Evolutionary conservation across 257 asterid genomes (phyloP), one percentile per base, ranked within the genome.

Genomic region (Nicotiana sylvestris): DNA sequence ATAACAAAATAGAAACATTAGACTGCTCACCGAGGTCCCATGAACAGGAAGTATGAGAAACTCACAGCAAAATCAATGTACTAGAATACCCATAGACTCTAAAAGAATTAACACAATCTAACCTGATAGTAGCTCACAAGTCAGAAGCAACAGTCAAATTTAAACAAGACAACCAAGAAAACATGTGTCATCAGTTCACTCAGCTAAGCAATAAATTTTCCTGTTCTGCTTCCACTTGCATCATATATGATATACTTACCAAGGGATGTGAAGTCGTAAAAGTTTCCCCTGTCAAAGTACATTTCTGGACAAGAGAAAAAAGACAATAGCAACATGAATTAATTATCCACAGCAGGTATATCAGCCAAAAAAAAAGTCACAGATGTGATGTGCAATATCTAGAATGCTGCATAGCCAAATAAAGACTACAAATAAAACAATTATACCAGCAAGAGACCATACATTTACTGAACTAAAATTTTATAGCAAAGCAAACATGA

Each of bases 261-360:
- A 51, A 94, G 93, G 66, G 98, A 94, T 68, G 97, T 94, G 88
- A 94, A 94, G 86, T 94, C 98, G 70, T 94, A 94, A 87, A 93
- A 94, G 91, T 93, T 94, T 87, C 97, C 97, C 82, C 90, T 89
- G 87, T 94, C 98, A 68, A 89, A 94, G 89, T 90, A 93, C 93
- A 94, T 94, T 85, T 91, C 94, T 91, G 91, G 79, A 78, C 64
- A 78, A 58, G 46, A 27, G 82, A 82, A 82, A 77, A 27, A 83
- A 81, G 70, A 76, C 9, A 66, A 82, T 64, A 51, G 5, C 21
- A 15, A 82, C 39, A 68, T 29, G 55, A 80, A 79, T 55, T 27
- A 74, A 12, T 15, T 74, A 60, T 74, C 80, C 43, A 72, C 17
- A 25, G 18, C 37, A 43, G 61, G 37, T 43, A 25, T 3, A 43